Evolutionary conservation across 148 eudicot genomes (phyloP), one percentile per base, ranked within the genome.

Genomic region (Polygonum maritimum): DNA sequence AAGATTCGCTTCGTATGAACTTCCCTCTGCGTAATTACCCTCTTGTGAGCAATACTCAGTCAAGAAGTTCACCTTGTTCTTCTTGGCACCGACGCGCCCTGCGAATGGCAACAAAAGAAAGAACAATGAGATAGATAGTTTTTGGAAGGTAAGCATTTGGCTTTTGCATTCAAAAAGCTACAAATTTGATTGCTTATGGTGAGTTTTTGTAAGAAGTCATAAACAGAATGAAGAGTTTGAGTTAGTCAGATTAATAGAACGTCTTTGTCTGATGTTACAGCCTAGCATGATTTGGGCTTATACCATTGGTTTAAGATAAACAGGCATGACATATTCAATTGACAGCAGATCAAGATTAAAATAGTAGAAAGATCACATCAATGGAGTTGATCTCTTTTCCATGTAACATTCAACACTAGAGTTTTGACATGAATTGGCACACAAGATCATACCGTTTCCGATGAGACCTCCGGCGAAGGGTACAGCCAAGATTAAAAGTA

Each of bases 11-110:
- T 41, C 19, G 10, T 55, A 75, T 38, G 14, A 4, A 54, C 77
- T 35, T 8, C 35, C 45, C 44, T 75, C 67, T 0, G 45, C 58
- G 41, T 75, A 75, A 38, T 75, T 75, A 52, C 77, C 77, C 19
- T 12, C 9, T 31, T 57, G 33, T 36, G 67, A 36, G 38, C 69
- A 54, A 38, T 3, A 75, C 31, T 36, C 6, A 9, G 48, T 38
- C 69, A 54, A 51, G 48, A 75, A 75, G 48, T 75, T 67, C 71
- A 67, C 71, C 41, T 67, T 67, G 38, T 38, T 67, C 71, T 67
- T 67, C 71, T 67, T 67, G 69, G 69, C 39, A 22, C 71, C 71
- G 36, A 67, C 45, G 36, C 5, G 71, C 71, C 45, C 71, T 36
- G 45, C 3, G 45, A 16, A 14, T 67, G 38, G 21, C 10, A 67